Conservation (phyloP, 2,329 filamentous ascomycete genomes). For the Trichoderma sp. region DNA sequence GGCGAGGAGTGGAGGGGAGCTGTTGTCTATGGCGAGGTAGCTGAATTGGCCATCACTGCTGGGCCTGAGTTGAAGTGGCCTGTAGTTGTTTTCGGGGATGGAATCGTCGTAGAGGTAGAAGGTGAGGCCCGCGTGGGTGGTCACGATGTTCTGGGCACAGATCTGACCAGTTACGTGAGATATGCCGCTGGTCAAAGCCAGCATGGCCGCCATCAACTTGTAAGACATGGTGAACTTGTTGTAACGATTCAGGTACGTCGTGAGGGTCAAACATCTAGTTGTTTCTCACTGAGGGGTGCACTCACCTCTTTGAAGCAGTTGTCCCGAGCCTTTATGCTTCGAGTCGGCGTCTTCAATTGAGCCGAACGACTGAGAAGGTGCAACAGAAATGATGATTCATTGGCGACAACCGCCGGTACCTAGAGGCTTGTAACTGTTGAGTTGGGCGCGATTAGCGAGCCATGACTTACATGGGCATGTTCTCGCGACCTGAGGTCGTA, state of each 20-base stretch:
- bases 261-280: neutral
- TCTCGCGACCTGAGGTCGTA: neutral
- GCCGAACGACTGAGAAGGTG: neutral
- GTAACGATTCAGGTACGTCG: neutral
- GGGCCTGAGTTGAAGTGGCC: constrained; percentile 20
- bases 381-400: neutral
- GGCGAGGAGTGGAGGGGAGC: constrained; percentile 12
- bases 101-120: constrained; percentile 24
- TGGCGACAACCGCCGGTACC: neutral
- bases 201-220: neutral
- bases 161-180: constrained; percentile 10
- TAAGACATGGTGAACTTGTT: neutral
- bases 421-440: neutral
- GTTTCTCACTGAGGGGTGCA: too few species aligned
- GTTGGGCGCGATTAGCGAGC: neutral
- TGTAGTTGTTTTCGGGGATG: constrained; percentile 12
- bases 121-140: constrained; percentile 12
- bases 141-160: constrained; percentile 13
- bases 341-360: neutral
- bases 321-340: neutral
- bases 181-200: constrained; percentile 9
- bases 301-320: neutral
- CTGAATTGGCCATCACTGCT: constrained; percentile 16
- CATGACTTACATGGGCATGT: neutral
- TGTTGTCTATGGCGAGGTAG: constrained; percentile 23